Evolutionary conservation across 225 moss, liverwort and hornwort species (phyloP), one percentile per base, ranked within the genome.

Genomic region (Pseudoscleropodium purum): DNA sequence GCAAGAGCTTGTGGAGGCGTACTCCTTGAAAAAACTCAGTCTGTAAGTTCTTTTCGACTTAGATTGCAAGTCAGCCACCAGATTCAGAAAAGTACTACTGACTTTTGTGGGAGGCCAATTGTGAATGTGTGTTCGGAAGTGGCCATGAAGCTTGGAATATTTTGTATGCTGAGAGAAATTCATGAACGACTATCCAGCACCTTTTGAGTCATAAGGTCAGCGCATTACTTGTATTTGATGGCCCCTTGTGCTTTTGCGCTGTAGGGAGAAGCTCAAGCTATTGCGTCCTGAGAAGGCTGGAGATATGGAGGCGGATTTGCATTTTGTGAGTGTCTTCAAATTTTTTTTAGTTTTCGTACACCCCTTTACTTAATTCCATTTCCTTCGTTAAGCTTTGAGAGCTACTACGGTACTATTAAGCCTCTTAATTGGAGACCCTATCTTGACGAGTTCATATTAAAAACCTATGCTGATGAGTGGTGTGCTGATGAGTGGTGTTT

Each of bases 231-330:
- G 23, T 52, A 51, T 68, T 85, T 81, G 47, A 87, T 88, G 64
- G 39, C 64, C 56, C 73, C 65, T 85, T 56, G 39, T 81, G 90
- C 80, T 82, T 63, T 90, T 91, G 61, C 52, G 47, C 79, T 95
- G 82, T 92, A 98, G 98, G 92, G 99, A 99, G 89, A 99, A 97
- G 86, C 88, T 95, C 66, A 97, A 92, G 92, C 89, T 96, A 14
- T 86, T 96, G 89, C 96, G 97, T 82, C 96, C 97, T 52, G 97
- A 97, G 45, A 99, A 95, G 89, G 95, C 93, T 82, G 92, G 88
- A 74, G 99, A 99, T 85, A 90, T 94, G 89, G 99, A 99, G 93
- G 93, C 95, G 82, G 97, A 99, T 88, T 92, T 97, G 73, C 94
- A 91, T 86, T 91, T 97, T 84, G 98, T 98, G 89, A 92, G 93